phyloP scores from a whole-genome alignment of 1,139 yeast species.

The Hemisphaericaspora xylofermentans region DNA sequence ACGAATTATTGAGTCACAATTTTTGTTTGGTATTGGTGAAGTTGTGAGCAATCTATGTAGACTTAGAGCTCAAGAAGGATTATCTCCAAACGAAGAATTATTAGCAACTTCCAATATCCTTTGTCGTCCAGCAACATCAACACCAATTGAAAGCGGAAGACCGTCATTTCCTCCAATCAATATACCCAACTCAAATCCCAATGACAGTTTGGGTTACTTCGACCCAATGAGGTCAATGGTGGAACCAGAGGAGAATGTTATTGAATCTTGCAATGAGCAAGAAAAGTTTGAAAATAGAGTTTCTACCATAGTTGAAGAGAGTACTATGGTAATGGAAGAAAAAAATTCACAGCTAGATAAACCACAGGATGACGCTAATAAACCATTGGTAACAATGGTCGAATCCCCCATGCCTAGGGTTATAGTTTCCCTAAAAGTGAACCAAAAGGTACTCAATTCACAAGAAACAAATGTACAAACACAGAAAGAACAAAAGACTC shows the following conservation, averaged over 20 bases:
- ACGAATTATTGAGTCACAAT: slow-evolving; percentile 18
- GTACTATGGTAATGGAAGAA: slow-evolving; percentile 7
- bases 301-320: slow-evolving; percentile 10
- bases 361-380: neutral
- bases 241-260: neutral
- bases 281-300: slow-evolving; percentile 2
- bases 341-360: neutral
- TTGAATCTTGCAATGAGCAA: neutral
- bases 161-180: slow-evolving; percentile 1
- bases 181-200: neutral
- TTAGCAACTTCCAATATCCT: slow-evolving; percentile 12
- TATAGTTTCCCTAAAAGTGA: neutral
- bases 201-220: neutral
- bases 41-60: slow-evolving; percentile 24
- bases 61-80: slow-evolving; percentile 18
- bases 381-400: too few relatives aligned
- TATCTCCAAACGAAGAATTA: slow-evolving; percentile 19
- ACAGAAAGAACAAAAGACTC: neutral
- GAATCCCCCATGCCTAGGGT: neutral
- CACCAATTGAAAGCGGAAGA: slow-evolving; percentile 19
- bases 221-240: neutral
- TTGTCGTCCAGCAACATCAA: slow-evolving; percentile 21
- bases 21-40: slow-evolving; percentile 45
- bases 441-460: neutral
- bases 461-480: too few relatives aligned